phyloP scores from a whole-genome alignment of 106 monocot species.

The Allium fistulosum region DNA sequence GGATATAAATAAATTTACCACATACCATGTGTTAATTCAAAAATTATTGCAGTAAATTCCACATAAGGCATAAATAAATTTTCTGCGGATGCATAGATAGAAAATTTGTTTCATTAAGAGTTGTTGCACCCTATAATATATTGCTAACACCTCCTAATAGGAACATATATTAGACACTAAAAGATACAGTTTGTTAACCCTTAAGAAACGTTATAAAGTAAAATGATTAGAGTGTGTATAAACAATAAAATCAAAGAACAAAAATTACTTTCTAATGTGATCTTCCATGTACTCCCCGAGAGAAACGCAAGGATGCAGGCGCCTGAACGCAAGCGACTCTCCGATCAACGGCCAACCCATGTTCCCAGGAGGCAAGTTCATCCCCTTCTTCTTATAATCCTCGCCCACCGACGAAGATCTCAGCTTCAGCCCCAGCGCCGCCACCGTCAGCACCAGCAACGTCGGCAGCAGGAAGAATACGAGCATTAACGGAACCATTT shows the following conservation, averaged over 20 bases:
- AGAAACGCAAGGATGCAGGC: slow-evolving; percentile 37
- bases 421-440: background rate
- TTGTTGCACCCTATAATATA: too few species aligned
- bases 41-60: too few species aligned
- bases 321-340: slow-evolving; percentile 57
- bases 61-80: too few species aligned
- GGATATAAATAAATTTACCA: too few species aligned
- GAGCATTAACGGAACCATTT: background rate
- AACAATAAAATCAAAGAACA: background rate
- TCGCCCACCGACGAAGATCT: background rate
- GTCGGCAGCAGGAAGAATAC: slow-evolving; percentile 3
- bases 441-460: slow-evolving; percentile 3
- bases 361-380: slow-evolving; percentile 42
- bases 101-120: too few species aligned
- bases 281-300: slow-evolving; percentile 55
- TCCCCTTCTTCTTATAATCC: background rate
- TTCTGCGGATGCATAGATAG: too few species aligned
- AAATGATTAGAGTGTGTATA: background rate
- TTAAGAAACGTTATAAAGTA: too few species aligned
- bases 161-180: too few species aligned
- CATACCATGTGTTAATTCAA: too few species aligned
- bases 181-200: background rate
- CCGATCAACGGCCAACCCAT: slow-evolving; percentile 60
- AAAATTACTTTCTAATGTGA: slow-evolving; percentile 36
- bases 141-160: too few species aligned